Evolutionary conservation across 257 asterid species (phyloP), one percentile per base, ranked within the genome.

Genomic region (Agastache rugosa): DNA sequence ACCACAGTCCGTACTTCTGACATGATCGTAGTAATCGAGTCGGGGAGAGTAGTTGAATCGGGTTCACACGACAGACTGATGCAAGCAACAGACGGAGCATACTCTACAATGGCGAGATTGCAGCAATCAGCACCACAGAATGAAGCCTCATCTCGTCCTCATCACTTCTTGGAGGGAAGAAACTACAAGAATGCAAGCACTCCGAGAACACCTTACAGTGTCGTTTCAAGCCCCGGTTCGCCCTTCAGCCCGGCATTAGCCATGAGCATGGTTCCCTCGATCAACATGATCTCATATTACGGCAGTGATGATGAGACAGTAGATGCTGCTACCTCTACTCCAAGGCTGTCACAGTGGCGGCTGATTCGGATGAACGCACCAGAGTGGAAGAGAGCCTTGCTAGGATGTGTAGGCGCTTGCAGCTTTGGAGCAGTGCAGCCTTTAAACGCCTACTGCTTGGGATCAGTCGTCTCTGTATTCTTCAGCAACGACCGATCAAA

Each of bases 31-130:
- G 96, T 87, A 3, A 75, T 91, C 15, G 82, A 89, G 34, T 79
- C 89, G 1, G 96, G 97, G 8, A 80, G 74, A 69, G 88, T 89
- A 17, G 44, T 85, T 0, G 97, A 91, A 77, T 82, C 85, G 0
- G 97, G 97, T 11, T 83, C 94, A 5, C 97, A 89, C 58, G 82
- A 85, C 2, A 82, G 67, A 63, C 92, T 91, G 16, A 85, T 87
- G 88, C 80, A 74, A 72, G 55, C 15, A 3, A 75, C 60, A 7
- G 56, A 53, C 31, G 86, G 82, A 45, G 82, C 74, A 59, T 91
- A 91, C 79, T 78, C 63, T 6, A 79, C 77, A 51, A 91, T 89
- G 93, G 87, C 85, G 25, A 70, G 73, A 16, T 15, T 86, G 81
- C 96, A 91, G 55, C 87, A 83, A 53, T 82, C 89, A 64, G 50